These are phyloP conservation scores for Pseudozyma thailandica DNA, from an alignment of 1,284 basidiomycete genomes.

Conservation along the genomic window DNA sequence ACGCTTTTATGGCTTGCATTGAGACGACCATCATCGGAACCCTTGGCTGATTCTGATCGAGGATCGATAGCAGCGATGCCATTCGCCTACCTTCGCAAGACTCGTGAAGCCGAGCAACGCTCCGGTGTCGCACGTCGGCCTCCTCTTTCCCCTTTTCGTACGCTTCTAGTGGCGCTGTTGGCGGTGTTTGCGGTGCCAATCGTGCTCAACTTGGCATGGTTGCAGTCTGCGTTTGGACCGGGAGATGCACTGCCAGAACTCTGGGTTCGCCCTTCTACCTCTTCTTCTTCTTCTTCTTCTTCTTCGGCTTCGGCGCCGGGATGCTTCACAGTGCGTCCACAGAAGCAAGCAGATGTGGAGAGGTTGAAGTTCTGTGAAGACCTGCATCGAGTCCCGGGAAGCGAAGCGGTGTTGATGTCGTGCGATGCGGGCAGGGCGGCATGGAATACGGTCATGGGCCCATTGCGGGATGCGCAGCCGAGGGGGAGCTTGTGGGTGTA, in stretches of 20 bases:
- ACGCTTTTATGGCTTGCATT: no score
- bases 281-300: neutral
- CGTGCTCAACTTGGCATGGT: slow-evolving; percentile 23
- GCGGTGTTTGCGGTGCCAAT: slow-evolving; percentile 21
- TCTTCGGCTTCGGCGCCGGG: neutral
- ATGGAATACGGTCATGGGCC: slow-evolving; percentile 55
- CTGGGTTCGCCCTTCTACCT: slow-evolving; percentile 15
- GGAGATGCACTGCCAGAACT: slow-evolving; percentile 12
- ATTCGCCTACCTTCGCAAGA: slow-evolving; percentile 20
- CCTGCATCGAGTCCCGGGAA: slow-evolving; percentile 13
- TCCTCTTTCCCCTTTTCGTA: no score
- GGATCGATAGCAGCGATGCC: slow-evolving; percentile 10
- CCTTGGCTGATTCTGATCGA: neutral
- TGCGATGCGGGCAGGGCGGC: slow-evolving; percentile 33
- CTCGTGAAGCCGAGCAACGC: slow-evolving; percentile 3
- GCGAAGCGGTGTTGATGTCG: slow-evolving; percentile 26
- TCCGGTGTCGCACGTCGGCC: neutral
- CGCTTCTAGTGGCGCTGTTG: neutral
- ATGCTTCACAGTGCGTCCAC: neutral
- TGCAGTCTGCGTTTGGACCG: slow-evolving; percentile 22
- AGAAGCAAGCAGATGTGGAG: neutral
- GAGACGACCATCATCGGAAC: neutral
- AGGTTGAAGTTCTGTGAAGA: slow-evolving; percentile 43
- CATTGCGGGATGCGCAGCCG: slow-evolving; percentile 5
- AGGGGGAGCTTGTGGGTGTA: slow-evolving; percentile 32